Percentiles rank a stretch among this genome's conserved stretches.
Conservation (phyloP, 1,284 basidiomycete species). For the Omphalotus olearius region DNA sequence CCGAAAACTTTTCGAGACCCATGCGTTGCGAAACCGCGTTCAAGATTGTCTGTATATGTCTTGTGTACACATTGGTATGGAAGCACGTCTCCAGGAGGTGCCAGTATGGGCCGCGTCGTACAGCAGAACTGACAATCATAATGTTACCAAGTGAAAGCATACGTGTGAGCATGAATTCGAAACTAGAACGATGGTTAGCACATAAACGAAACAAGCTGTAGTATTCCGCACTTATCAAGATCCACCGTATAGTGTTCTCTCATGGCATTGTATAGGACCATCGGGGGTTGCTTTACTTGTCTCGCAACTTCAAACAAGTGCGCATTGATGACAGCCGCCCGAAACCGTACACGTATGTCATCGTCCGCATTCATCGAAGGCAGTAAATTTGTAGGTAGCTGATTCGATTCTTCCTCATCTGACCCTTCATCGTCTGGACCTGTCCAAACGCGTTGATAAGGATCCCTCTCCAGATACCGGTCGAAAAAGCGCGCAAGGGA, state of each 20-base stretch:
- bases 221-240: slow-evolving; percentile 40
- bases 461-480: slow-evolving; percentile 60
- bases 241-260: slow-evolving; percentile 37
- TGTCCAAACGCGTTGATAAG: slow-evolving; percentile 48
- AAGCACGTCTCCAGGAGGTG: slow-evolving; percentile 76
- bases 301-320: slow-evolving; percentile 49
- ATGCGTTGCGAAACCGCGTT: slow-evolving; percentile 61
- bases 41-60: slow-evolving; percentile 66
- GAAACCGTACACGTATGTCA: slow-evolving; percentile 86
- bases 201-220: slow-evolving; percentile 5
- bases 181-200: slow-evolving; percentile 34
- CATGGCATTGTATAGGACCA: slow-evolving; percentile 42
- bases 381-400: slow-evolving; percentile 43
- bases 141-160: slow-evolving; percentile 80
- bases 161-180: slow-evolving; percentile 78
- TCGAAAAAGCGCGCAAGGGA: slow-evolving; percentile 63
- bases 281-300: slow-evolving; percentile 23
- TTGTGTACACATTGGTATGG: slow-evolving; percentile 41
- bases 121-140: slow-evolving; percentile 75
- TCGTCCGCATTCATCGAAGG: slow-evolving; percentile 55
- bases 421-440: slow-evolving; percentile 24
- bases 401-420: slow-evolving; percentile 28
- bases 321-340: slow-evolving; percentile 63
- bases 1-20: slow-evolving; percentile 60
- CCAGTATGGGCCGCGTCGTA: slow-evolving; percentile 86